Conservation (phyloP, 1,139 yeast species). For the Chernovozyma sophiae-reginae region DNA sequence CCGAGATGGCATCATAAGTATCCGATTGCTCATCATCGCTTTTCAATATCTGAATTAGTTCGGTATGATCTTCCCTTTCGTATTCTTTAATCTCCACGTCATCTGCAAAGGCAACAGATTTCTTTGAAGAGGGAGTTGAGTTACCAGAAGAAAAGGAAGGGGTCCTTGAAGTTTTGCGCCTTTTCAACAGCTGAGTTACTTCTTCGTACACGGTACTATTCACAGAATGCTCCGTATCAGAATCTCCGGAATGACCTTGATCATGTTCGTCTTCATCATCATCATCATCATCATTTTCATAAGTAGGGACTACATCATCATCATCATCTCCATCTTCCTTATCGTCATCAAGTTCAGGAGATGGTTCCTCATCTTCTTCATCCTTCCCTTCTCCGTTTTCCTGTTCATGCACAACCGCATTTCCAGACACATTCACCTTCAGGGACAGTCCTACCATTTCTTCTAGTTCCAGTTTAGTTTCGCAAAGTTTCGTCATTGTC, state of each 20-base stretch:
- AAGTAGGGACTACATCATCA: constrained; percentile 22
- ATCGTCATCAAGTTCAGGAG: constrained; percentile 14
- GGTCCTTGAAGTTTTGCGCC: constrained; percentile 15
- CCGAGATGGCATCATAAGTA: not conserved
- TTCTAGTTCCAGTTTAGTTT: constrained; percentile 44
- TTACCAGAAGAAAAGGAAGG: constrained; percentile 21
- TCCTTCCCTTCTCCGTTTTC: constrained; percentile 23
- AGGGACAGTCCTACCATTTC: constrained; percentile 21
- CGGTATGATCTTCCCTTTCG: constrained; percentile 33
- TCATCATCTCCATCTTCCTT: constrained; percentile 19
- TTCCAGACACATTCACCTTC: not conserved
- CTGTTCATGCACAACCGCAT: not conserved
- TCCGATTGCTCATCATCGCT: constrained; percentile 20
- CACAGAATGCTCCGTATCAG: constrained; percentile 2
- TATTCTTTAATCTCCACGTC: constrained; percentile 44
- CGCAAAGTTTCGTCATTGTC: constrained; percentile 30
- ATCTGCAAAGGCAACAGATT: constrained; percentile 44
- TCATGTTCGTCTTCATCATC: constrained; percentile 28
- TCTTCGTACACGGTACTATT: constrained; percentile 9
- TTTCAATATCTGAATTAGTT: constrained; percentile 16
- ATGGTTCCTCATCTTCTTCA: constrained; percentile 16
- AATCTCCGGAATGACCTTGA: constrained; percentile 22
- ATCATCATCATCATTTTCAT: constrained; percentile 28
- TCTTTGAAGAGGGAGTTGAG: constrained; percentile 26
- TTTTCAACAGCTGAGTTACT: constrained; percentile 18